These are phyloP conservation scores for Suillus ampliporus DNA, from an alignment of 768 basidiomycete genomes.

Conservation along the genomic window DNA sequence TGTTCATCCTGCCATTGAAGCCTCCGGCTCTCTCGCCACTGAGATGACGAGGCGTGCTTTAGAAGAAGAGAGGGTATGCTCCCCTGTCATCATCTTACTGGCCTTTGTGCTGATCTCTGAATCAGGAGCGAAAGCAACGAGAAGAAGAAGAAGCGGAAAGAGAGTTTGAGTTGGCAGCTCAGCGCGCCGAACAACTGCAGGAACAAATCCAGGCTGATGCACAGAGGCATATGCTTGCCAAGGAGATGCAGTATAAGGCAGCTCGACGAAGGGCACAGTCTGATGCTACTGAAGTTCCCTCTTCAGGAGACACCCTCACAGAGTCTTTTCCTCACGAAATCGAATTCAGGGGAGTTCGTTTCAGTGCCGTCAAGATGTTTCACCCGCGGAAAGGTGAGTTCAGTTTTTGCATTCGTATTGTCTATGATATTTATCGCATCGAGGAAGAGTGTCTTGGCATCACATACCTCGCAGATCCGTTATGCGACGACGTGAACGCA, in stretches of 20 bases:
- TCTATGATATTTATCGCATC: conserved; percentile 5
- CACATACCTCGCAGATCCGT: conserved; percentile 74
- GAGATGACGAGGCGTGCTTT: conserved; percentile 79
- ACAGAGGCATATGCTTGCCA: conserved; percentile 53
- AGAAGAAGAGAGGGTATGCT: conserved; percentile 67
- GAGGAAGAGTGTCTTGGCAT: conserved; percentile 64
- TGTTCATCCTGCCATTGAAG: conserved; percentile 61
- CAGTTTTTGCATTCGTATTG: not conserved
- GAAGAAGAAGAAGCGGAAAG: conserved; percentile 61
- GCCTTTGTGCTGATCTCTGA: conserved; percentile 2
- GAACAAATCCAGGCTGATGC: conserved; percentile 72
- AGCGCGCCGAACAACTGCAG: conserved; percentile 62
- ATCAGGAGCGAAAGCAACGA: conserved; percentile 56
- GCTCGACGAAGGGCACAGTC: conserved; percentile 70
- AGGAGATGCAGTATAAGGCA: conserved; percentile 54
- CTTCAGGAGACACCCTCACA: conserved; percentile 53
- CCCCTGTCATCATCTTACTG: conserved; percentile 6
- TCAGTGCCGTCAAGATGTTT: conserved; percentile 71
- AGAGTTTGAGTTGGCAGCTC: conserved; percentile 54
- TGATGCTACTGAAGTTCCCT: conserved; percentile 70
- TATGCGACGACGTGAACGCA: conserved; percentile 67
- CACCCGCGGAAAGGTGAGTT: conserved; percentile 69
- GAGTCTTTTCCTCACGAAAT: conserved; percentile 67
- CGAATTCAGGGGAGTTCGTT: conserved; percentile 60
- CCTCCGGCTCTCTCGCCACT: conserved; percentile 71